Evolutionary conservation across 495 filamentous ascomycete species (phyloP).

Genomic region (Hypoxylon crocopeplum): DNA sequence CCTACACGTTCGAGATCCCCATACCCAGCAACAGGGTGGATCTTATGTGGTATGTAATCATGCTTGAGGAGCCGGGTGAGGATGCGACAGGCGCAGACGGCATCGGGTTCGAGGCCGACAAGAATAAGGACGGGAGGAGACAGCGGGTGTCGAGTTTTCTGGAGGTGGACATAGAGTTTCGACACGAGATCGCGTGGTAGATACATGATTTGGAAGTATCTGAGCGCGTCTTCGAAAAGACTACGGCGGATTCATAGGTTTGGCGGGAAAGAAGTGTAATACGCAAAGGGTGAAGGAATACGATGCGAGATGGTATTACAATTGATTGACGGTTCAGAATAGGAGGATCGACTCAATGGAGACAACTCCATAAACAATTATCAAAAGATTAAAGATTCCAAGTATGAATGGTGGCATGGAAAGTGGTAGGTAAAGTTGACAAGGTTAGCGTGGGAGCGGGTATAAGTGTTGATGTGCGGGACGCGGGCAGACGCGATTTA

Average conservation of each 20-base stretch:
- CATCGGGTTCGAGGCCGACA: constrained; percentile 91
- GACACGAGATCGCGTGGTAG: constrained; percentile 88
- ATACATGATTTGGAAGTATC: constrained; percentile 72
- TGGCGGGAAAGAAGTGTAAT: constrained; percentile 31
- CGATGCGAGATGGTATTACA: too few species aligned
- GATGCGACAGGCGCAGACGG: constrained; percentile 94
- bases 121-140: constrained; percentile 92
- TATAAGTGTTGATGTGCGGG: constrained; percentile 30
- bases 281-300: too few species aligned
- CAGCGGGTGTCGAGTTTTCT: constrained; percentile 78
- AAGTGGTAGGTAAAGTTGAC: constrained; percentile 12
- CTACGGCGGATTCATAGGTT: constrained; percentile 42
- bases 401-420: constrained; percentile 21
- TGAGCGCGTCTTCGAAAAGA: constrained; percentile 43
- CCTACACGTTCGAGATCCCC: constrained; percentile 82
- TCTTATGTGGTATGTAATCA: constrained; percentile 98
- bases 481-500: constrained; percentile 17
- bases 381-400: constrained; percentile 8
- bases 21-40: constrained; percentile 93
- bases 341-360: constrained; percentile 1
- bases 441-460: constrained; percentile 12
- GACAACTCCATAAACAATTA: constrained; percentile 23
- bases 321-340: constrained; percentile 6
- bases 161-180: constrained; percentile 87
- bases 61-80: constrained; percentile 88